Percentiles rank a stretch among this genome's conserved stretches.
Conservation (phyloP, 768 basidiomycete species). For the Gymnopilus junonius region DNA sequence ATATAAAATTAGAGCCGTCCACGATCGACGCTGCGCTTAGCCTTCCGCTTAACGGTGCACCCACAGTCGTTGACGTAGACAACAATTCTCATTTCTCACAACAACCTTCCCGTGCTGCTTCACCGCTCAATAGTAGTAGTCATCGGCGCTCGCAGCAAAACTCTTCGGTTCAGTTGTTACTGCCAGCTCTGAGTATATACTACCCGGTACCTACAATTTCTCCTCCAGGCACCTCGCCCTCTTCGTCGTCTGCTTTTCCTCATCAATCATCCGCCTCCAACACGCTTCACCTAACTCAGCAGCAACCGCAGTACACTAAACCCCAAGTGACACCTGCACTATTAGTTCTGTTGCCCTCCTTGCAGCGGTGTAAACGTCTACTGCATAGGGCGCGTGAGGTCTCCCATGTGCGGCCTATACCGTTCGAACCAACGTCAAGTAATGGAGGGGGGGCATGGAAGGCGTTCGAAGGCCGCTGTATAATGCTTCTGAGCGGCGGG, state of each 20-base stretch:
- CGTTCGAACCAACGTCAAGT: constrained; percentile 6
- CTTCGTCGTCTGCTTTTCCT: constrained; percentile 19
- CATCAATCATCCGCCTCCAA: constrained; percentile 8
- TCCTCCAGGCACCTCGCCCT: constrained; percentile 14
- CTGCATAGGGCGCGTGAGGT: constrained; percentile 30
- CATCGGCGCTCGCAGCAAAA: constrained; percentile 1
- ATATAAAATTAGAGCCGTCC: constrained; percentile 39
- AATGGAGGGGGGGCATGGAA: constrained; percentile 12
- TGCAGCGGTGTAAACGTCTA: constrained; percentile 28
- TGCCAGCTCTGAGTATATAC: constrained; percentile 35
- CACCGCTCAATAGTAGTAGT: constrained; percentile 11
- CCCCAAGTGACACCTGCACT: constrained; percentile 38
- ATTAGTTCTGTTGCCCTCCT: constrained; percentile 37
- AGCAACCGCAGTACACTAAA: constrained; percentile 7
- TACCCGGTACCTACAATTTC: constrained; percentile 26
- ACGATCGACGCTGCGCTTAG: constrained; percentile 21
- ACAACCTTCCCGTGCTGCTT: constrained; percentile 10
- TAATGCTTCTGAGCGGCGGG: constrained; percentile 15
- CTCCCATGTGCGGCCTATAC: constrained; percentile 27
- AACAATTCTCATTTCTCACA: background rate
- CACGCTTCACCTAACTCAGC: constrained; percentile 13
- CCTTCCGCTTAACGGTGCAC: constrained; percentile 11
- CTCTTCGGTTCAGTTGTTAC: constrained; percentile 20
- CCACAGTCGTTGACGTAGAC: constrained; percentile 12
- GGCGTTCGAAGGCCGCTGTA: constrained; percentile 19